A percentile compares a stretch with the other conserved stretches of the same genome.
Evolutionary conservation across 2,329 filamentous ascomycete genomes (phyloP).

Genomic region (Ophiostoma piceae): DNA sequence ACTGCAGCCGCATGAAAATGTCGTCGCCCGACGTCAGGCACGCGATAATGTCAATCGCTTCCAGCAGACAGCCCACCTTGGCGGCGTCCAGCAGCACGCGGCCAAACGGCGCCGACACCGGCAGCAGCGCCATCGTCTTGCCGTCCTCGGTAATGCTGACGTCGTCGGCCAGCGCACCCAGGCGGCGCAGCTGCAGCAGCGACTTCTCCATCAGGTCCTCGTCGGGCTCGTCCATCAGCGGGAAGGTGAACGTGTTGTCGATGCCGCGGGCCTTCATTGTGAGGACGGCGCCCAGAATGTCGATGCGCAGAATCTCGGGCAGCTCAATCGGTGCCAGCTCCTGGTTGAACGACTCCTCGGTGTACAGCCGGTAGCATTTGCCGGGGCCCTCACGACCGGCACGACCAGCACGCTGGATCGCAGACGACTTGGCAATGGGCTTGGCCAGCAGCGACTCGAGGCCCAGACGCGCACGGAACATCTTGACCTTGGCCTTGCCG

Average conservation of each 20-base stretch:
- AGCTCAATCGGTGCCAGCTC: constrained; percentile 64
- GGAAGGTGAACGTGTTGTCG: constrained; percentile 73
- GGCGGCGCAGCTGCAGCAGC: constrained; percentile 69
- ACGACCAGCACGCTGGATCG: constrained; percentile 85
- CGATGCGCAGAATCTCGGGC: constrained; percentile 86
- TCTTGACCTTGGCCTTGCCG: constrained; percentile 90
- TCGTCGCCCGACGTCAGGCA: constrained; percentile 60
- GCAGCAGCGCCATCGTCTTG: constrained; percentile 72
- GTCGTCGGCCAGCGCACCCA: constrained; percentile 67
- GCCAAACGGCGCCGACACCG: constrained; percentile 73
- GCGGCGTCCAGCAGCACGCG: constrained; percentile 78
- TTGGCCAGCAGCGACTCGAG: constrained; percentile 88
- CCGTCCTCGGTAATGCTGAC: constrained; percentile 71
- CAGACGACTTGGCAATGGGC: constrained; percentile 87
- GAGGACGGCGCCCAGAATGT: constrained; percentile 77
- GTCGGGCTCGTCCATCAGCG: constrained; percentile 76
- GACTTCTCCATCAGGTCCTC: constrained; percentile 75
- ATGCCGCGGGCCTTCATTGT: constrained; percentile 93
- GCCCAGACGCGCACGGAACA: constrained; percentile 76
- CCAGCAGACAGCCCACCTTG: constrained; percentile 66
- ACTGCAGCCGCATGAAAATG: constrained; percentile 56
- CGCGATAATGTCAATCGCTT: constrained; percentile 78
- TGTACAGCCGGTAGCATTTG: constrained; percentile 86
- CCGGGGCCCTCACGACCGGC: constrained; percentile 88
- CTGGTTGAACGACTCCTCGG: constrained; percentile 64